These are phyloP conservation scores for Euphrasia arctica DNA, from an alignment of 305 asterid genomes.

Conservation along the genomic window DNA sequence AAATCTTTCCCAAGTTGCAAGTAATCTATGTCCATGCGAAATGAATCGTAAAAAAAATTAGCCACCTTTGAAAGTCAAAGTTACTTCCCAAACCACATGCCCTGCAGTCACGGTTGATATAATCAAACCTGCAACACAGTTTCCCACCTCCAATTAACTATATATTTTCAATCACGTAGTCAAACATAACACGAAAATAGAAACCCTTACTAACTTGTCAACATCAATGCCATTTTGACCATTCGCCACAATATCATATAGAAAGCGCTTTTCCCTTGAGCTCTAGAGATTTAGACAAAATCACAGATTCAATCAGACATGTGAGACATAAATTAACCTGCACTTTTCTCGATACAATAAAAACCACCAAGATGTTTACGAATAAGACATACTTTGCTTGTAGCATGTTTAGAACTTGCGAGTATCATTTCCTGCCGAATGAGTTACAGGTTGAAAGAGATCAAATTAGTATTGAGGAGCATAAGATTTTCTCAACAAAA, in stretches of 20 bases:
- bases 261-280: constrained; percentile 67
- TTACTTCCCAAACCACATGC: constrained; percentile 95
- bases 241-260: constrained; percentile 96
- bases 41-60: constrained; percentile 18
- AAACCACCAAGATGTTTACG: constrained; percentile 14
- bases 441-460: constrained; percentile 21
- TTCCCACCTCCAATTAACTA: constrained; percentile 10
- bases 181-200: background rate
- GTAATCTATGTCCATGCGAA: constrained; percentile 11
- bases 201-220: constrained; percentile 74
- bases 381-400: constrained; percentile 45
- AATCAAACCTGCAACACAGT: constrained; percentile 68
- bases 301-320: constrained; percentile 22
- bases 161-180: constrained; percentile 13
- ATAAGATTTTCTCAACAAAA: constrained; percentile 5
- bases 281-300: constrained; percentile 48
- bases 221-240: constrained; percentile 96
- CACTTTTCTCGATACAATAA: constrained; percentile 6
- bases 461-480: constrained; percentile 3
- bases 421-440: constrained; percentile 81
- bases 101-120: constrained; percentile 77
- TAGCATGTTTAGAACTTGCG: constrained; percentile 59
- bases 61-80: constrained; percentile 76
- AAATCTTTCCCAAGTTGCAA: background rate
- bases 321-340: constrained; percentile 18